phyloP scores from a whole-genome alignment of 1,284 basidiomycete genomes.

The Leccinum pachyderme region DNA sequence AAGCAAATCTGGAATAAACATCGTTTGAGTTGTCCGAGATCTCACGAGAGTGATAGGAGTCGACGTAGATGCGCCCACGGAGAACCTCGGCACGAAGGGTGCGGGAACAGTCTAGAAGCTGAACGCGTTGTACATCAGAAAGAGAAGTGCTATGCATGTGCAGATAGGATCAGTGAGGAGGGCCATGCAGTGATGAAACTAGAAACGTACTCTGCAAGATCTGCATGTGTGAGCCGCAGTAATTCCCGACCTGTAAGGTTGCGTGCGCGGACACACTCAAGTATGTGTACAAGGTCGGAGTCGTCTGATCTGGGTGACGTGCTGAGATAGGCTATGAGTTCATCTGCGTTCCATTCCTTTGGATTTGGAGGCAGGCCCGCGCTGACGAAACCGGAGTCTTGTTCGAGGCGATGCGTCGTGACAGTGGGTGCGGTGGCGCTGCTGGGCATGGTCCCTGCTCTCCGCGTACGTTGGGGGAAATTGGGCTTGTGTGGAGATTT shows the following conservation, averaged over 20 bases:
- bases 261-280: conserved; percentile 22
- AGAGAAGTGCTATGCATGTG: conserved; percentile 20
- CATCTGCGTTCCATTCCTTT: conserved; percentile 25
- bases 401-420: background rate
- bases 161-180: background rate
- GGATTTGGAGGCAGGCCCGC: conserved; percentile 24
- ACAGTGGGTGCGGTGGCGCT: conserved; percentile 2
- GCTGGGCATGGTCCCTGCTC: conserved; percentile 18
- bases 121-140: conserved; percentile 20
- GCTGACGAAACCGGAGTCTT: background rate
- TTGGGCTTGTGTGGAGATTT: background rate
- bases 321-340: conserved; percentile 27
- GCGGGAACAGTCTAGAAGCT: conserved; percentile 22
- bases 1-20: conserved; percentile 3
- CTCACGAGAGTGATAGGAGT: conserved; percentile 21
- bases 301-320: conserved; percentile 8
- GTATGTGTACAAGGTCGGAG: conserved; percentile 9
- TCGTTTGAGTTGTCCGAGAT: conserved; percentile 13
- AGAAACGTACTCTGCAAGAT: conserved; percentile 24
- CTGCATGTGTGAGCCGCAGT: conserved; percentile 27
- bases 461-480: conserved; percentile 3
- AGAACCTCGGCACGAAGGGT: conserved; percentile 27
- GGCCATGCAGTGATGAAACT: background rate
- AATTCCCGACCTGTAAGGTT: conserved; percentile 29
- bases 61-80: conserved; percentile 21